Conservation (phyloP, 176 grass and related monocot genomes). For the Oryza nivara region DNA sequence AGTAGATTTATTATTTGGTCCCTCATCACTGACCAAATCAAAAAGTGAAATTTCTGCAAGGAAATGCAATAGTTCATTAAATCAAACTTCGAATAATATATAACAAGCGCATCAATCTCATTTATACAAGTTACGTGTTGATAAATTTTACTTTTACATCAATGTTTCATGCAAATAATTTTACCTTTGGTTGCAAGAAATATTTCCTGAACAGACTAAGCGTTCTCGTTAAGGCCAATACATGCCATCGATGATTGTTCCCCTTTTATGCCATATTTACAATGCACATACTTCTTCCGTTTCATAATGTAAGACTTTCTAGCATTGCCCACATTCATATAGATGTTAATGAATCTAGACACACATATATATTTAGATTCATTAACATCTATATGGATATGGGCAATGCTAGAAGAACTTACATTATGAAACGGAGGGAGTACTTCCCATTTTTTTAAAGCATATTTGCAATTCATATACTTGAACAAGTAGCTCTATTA, state of each 20-base stretch:
- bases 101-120: slow-evolving; percentile 31
- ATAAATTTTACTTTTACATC: slow-evolving; percentile 27
- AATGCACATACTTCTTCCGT: not conserved
- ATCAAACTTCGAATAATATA: slow-evolving; percentile 10
- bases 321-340: too few species aligned
- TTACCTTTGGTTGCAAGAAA: slow-evolving; percentile 21
- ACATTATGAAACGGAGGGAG: not conserved
- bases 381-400: not conserved
- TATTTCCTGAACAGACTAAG: not conserved
- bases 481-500: not conserved
- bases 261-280: slow-evolving; percentile 3
- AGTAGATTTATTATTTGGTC: slow-evolving; percentile 40
- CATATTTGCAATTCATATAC: not conserved
- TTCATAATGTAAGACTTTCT: too few species aligned
- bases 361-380: too few species aligned
- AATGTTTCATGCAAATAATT: not conserved
- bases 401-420: too few species aligned
- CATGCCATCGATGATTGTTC: not conserved
- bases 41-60: slow-evolving; percentile 64
- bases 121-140: not conserved
- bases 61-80: slow-evolving; percentile 27
- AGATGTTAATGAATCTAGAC: too few species aligned
- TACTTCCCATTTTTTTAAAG: not conserved
- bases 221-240: slow-evolving; percentile 6
- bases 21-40: slow-evolving; percentile 67